These are phyloP conservation scores for Parathielavia hyrcaniae DNA, from an alignment of 495 filamentous ascomycete genomes.

Conservation along the genomic window DNA sequence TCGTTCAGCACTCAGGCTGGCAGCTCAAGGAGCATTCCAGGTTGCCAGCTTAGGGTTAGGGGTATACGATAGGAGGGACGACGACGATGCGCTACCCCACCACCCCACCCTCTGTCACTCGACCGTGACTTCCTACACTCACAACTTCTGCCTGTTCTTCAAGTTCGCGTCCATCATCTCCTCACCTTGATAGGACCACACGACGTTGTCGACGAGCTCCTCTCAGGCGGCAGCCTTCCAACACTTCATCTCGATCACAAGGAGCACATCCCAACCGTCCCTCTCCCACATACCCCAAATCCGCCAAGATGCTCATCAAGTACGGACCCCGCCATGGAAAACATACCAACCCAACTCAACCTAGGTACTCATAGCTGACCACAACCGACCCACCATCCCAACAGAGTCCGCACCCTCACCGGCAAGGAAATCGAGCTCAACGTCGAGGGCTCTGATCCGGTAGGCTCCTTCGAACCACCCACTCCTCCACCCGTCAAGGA, in stretches of 20 bases:
- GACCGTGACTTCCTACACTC: background rate
- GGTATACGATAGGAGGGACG: too few species aligned
- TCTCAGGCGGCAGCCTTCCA: background rate
- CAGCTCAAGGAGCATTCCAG: too few species aligned
- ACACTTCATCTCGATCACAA: background rate
- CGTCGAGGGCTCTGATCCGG: conserved; percentile 87
- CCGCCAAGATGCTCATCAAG: conserved; percentile 24
- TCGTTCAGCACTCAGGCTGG: too few species aligned
- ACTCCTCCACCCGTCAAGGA: background rate
- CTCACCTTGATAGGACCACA: too few species aligned
- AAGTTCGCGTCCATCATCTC: background rate
- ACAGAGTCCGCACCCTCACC: conserved; percentile 91
- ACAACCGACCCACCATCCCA: background rate
- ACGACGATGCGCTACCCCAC: too few species aligned
- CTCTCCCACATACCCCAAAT: background rate
- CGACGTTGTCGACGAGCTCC: background rate
- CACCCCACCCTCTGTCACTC: background rate
- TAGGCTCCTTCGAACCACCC: conserved; percentile 32
- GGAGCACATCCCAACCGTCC: background rate
- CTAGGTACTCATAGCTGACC: background rate
- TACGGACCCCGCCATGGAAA: background rate
- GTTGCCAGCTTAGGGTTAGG: too few species aligned
- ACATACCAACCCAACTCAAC: background rate
- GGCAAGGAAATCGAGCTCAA: conserved; percentile 98
- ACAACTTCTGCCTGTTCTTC: background rate